Evolutionary conservation across 495 filamentous ascomycete species (phyloP), one percentile per base, ranked within the genome.

Genomic region (Lepidopterella palustris): DNA sequence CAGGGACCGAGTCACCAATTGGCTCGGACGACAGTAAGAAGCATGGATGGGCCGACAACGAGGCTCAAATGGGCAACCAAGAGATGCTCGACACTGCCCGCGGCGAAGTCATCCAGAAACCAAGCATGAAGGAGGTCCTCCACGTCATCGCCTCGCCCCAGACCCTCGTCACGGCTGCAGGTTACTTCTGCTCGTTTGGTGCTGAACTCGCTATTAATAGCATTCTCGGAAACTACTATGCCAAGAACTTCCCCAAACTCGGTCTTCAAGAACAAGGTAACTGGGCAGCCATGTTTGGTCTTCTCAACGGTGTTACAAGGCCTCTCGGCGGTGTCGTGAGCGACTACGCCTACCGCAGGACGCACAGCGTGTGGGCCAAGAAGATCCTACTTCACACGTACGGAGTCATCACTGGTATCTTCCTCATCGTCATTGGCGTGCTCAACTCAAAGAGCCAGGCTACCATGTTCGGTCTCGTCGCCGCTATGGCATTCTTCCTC

Each of bases 231-330:
- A 71, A 61, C 48, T 74, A 70, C 67, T 70, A 72, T 61, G 50
- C 29, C 35, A 57, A 61, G 48, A 65, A 72, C 29, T 70, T 74
- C 60, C 62, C 63, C 2, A 51, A 57, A 4, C 66, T 74, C 47
- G 57, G 55, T 28, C 55, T 72, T 6, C 67, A 73, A 31, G 56
- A 63, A 13, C 20, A 50, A 3, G 71, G 72, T 20, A 71, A 73
- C 61, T 74, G 71, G 70, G 72, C 72, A 1, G 72, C 72, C 11
- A 74, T 74, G 72, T 73, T 74, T 45, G 72, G 72, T 6, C 64
- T 74, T 1, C 61, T 74, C 27, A 74, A 74, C 53, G 63, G 67
- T 31, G 61, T 73, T 18, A 70, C 57, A 23, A 57, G 72, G 0
- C 72, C 72, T 1, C 66, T 74, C 1, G 72, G 72, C 20, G 72